Base-by-base conservation (phyloP, 2,329 filamentous ascomycete genomes). In the Trichoderma semiorbis region DNA sequence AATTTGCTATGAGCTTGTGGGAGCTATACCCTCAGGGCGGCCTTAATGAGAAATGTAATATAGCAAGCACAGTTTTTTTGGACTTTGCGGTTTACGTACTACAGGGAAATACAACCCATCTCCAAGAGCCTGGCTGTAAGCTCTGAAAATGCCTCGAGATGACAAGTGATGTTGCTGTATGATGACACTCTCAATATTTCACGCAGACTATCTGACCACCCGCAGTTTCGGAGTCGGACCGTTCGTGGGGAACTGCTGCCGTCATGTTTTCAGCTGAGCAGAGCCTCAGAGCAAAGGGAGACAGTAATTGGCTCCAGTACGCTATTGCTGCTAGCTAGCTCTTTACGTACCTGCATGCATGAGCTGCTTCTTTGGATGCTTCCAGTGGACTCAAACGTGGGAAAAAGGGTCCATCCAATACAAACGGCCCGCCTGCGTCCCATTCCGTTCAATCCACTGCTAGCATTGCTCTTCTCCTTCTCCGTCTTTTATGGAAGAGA, bases 11-110 rank as follows among this genome's bases (percentile, higher is more conserved):
- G 62, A 28, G 58, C 32, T n/a, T 39, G 21, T 18, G 57, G 57
- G 14, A 24, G 57, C 26, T n/a, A 60, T 39, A 10, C 36, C 64
- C 10, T 34, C 57, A 10, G 57, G 34, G 34, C 28, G 32, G 43
- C n/a, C 21, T 34, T 69, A 14, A 69, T 69, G 67, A 69, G 67
- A 69, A 62, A 69, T 62, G 67, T 69, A 69, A 36, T 50, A 58
- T 30, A 39, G 55, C 50, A 67, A 26, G n/a, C 5, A 47, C 7
- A 39, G 0, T 21, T 43, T 43, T 43, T 57, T 53, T 50, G 28
- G 43, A 60, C 57, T 34, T 60, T 60, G 57, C 57, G 43, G 21
- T 66, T 18, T 50, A 30, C 21, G 28, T 66, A 53, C 28, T 34
- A 34, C 18, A 24, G 14, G 28, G 7, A 34, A 7, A 21, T 24